These are phyloP conservation scores for Rhazya stricta DNA, from an alignment of 257 asterid species.

Conservation along the genomic window DNA sequence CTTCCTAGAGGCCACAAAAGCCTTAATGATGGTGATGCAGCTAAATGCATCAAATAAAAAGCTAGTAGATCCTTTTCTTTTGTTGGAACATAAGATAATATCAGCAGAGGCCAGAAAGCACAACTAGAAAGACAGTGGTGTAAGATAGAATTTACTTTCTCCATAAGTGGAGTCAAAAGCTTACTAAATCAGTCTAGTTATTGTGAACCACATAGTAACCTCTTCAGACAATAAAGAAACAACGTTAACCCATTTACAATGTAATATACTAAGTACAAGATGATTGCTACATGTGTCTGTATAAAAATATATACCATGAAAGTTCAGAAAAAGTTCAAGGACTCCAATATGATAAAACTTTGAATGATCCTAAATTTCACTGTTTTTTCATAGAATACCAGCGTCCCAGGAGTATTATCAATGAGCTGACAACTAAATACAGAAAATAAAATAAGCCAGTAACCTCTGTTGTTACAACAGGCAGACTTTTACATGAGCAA, in stretches of 20 bases:
- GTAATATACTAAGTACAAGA: not conserved
- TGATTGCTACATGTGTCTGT: not conserved
- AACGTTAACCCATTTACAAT: not conserved
- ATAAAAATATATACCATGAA: no score
- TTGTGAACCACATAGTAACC: not conserved
- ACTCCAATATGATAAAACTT: not conserved
- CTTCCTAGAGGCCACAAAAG: not conserved
- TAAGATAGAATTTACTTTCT: not conserved
- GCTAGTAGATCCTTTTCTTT: not conserved
- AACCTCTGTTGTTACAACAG: not conserved
- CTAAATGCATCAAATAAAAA: not conserved
- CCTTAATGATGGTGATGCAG: not conserved
- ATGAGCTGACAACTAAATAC: not conserved
- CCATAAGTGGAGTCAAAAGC: not conserved
- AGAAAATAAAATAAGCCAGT: not conserved
- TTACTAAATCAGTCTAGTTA: not conserved
- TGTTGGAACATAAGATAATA: not conserved
- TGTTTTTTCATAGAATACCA: not conserved
- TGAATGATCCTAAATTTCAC: not conserved
- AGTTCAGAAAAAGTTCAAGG: not conserved
- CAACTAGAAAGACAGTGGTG: not conserved
- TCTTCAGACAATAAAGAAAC: not conserved
- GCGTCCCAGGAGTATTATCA: not conserved
- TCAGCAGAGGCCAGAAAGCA: not conserved
- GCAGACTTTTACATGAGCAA: not conserved